Conservation (phyloP, 805 yeast genomes). For the Candida stauntonica region DNA sequence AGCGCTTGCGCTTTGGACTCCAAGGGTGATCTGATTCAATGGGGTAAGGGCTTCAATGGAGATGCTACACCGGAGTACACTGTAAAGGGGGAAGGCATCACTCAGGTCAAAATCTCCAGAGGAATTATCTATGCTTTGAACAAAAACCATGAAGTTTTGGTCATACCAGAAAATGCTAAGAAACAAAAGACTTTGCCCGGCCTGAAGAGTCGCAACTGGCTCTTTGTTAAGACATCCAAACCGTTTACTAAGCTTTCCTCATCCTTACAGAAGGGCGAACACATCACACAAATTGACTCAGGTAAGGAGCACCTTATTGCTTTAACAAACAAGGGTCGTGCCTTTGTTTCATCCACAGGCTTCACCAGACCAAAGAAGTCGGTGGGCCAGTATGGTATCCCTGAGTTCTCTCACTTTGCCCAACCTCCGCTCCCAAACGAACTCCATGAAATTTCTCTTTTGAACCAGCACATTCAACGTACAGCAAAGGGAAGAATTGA, state of each 20-base stretch:
- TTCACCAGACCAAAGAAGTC: slow-evolving; percentile 30
- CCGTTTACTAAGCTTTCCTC: slow-evolving; percentile 10
- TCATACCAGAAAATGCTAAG: slow-evolving; percentile 29
- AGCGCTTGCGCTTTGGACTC: slow-evolving; percentile 52
- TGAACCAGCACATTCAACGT: slow-evolving; percentile 38
- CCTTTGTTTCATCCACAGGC: slow-evolving; percentile 47
- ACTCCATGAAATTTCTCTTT: slow-evolving; percentile 50
- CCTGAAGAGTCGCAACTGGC: slow-evolving; percentile 13
- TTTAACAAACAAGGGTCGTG: slow-evolving; percentile 8
- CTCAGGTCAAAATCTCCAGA: slow-evolving; percentile 45
- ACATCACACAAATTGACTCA: slow-evolving; percentile 42
- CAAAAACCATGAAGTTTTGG: slow-evolving; percentile 30
- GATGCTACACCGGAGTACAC: slow-evolving; percentile 33
- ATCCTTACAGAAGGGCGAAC: slow-evolving; percentile 38
- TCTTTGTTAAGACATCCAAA: slow-evolving; percentile 6
- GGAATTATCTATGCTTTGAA: slow-evolving; percentile 48
- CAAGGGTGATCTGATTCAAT: slow-evolving; percentile 70
- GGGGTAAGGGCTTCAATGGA: slow-evolving; percentile 45
- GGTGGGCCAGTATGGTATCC: slow-evolving; percentile 84
- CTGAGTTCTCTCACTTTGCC: slow-evolving; percentile 63
- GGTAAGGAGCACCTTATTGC: slow-evolving; percentile 66
- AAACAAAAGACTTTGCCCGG: slow-evolving; percentile 13
- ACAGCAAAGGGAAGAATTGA: slow-evolving; percentile 25
- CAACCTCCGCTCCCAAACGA: slow-evolving; percentile 44
- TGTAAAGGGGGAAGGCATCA: slow-evolving; percentile 44